phyloP scores from a whole-genome alignment of 2,329 filamentous ascomycete genomes.

The Neopestalotiopsis sp. region DNA sequence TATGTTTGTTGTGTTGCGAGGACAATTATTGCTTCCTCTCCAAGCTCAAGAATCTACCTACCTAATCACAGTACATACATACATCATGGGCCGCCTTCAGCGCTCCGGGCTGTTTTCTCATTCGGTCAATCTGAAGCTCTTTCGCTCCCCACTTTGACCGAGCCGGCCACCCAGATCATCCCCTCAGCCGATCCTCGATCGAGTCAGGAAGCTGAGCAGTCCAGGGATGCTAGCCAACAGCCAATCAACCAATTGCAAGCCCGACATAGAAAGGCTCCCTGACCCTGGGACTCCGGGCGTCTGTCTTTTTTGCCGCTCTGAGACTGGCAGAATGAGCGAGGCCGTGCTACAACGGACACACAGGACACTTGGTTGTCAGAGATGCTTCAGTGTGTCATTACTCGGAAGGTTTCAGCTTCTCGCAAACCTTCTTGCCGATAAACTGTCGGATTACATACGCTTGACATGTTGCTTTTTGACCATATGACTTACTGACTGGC shows the following conservation, averaged over 20 bases:
- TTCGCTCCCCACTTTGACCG: neutral
- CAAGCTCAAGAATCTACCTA: neutral
- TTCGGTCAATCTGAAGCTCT: conserved; percentile 13
- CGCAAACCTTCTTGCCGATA: neutral
- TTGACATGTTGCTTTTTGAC: neutral
- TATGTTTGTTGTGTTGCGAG: neutral
- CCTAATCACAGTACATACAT: neutral
- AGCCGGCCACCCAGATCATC: conserved; percentile 2
- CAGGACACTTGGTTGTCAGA: neutral
- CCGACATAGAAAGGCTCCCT: neutral
- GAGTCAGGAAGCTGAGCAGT: conserved; percentile 33
- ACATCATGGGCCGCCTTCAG: neutral
- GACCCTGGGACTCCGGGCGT: neutral
- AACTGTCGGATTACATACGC: neutral
- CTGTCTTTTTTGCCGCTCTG: neutral
- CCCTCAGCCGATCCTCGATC: conserved; percentile 23
- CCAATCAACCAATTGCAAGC: conserved; percentile 21
- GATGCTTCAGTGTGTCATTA: neutral
- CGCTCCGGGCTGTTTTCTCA: conserved; percentile 7
- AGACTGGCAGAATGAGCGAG: neutral
- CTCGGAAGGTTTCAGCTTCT: conserved; percentile 2
- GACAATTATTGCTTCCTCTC: neutral
- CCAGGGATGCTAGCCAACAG: conserved; percentile 22
- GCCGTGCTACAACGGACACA: neutral
- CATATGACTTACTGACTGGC: neutral